A percentile compares a stretch with the other conserved stretches of the same genome.
These are phyloP conservation scores for Boletellus ananas DNA, from an alignment of 768 basidiomycete genomes.

Conservation along the genomic window DNA sequence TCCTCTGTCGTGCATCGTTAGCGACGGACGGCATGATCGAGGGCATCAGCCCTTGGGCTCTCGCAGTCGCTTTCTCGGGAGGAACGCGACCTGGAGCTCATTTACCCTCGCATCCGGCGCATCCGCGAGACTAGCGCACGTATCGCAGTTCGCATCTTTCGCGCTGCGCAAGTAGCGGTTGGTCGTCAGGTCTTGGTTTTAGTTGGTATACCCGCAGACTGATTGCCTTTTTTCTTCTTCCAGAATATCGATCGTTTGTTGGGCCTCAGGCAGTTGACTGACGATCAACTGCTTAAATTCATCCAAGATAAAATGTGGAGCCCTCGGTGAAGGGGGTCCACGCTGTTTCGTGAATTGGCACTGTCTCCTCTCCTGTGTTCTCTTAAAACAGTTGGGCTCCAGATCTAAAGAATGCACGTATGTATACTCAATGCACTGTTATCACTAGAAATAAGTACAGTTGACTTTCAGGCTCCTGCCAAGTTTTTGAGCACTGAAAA, in stretches of 20 bases:
- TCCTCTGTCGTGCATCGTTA: constrained; percentile 60
- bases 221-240: not conserved
- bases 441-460: not conserved
- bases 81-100: constrained; percentile 59
- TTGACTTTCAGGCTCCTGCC: constrained; percentile 38
- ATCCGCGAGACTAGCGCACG: constrained; percentile 80
- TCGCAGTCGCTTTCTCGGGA: constrained; percentile 67
- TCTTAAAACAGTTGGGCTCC: not conserved
- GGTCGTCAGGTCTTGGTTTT: constrained; percentile 25
- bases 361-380: not conserved
- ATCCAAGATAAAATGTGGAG: constrained; percentile 72
- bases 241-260: constrained; percentile 53
- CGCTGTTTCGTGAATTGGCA: too few species aligned
- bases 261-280: constrained; percentile 53
- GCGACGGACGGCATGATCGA: constrained; percentile 91
- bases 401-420: constrained; percentile 7
- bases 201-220: constrained; percentile 13
- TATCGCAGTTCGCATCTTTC: constrained; percentile 74
- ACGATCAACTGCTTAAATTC: constrained; percentile 50
- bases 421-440: not conserved
- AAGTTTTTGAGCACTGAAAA: constrained; percentile 66
- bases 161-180: constrained; percentile 74
- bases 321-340: constrained; percentile 34
- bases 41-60: constrained; percentile 76
- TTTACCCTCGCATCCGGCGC: constrained; percentile 83